phyloP scores from a whole-genome alignment of 306 rosid species.

The Rosa persica region DNA sequence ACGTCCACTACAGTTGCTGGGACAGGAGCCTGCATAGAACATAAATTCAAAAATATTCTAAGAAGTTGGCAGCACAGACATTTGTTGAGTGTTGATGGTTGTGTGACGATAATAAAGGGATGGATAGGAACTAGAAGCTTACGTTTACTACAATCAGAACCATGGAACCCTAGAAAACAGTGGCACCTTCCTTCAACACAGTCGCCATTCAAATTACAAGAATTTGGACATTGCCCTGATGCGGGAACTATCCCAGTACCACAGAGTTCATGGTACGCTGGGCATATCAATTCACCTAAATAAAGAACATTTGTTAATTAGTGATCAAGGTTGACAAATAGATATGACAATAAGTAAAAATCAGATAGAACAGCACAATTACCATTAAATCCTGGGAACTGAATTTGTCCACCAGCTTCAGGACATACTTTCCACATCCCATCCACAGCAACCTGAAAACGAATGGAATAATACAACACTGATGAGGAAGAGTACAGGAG shows the following conservation, averaged over 20 bases:
- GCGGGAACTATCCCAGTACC: slow-evolving; percentile 43
- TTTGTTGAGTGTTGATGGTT: slow-evolving; percentile 1
- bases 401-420: slow-evolving; percentile 78
- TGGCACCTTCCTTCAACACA: slow-evolving; percentile 87
- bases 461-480: not conserved
- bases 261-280: slow-evolving; percentile 84
- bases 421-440: slow-evolving; percentile 89
- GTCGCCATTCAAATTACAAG: slow-evolving; percentile 87
- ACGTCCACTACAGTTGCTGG: slow-evolving; percentile 61
- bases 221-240: slow-evolving; percentile 65
- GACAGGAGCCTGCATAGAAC: slow-evolving; percentile 65
- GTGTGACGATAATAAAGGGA: slow-evolving; percentile 1
- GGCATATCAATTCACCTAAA: slow-evolving; percentile 84
- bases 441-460: slow-evolving; percentile 84
- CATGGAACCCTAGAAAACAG: slow-evolving; percentile 82
- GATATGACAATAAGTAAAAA: not conserved
- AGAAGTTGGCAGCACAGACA: slow-evolving; percentile 14
- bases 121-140: slow-evolving; percentile 39
- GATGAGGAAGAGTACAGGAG: slow-evolving; percentile 5
- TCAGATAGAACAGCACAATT: slow-evolving; percentile 21
- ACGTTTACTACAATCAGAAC: slow-evolving; percentile 83
- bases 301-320: slow-evolving; percentile 13
- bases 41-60: slow-evolving; percentile 5
- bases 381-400: slow-evolving; percentile 88
- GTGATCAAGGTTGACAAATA: slow-evolving; percentile 11